Evolutionary conservation across 352 stramenopile species (phyloP), one percentile per base, ranked within the genome.

Genomic region (Phytopythium sindhum): DNA sequence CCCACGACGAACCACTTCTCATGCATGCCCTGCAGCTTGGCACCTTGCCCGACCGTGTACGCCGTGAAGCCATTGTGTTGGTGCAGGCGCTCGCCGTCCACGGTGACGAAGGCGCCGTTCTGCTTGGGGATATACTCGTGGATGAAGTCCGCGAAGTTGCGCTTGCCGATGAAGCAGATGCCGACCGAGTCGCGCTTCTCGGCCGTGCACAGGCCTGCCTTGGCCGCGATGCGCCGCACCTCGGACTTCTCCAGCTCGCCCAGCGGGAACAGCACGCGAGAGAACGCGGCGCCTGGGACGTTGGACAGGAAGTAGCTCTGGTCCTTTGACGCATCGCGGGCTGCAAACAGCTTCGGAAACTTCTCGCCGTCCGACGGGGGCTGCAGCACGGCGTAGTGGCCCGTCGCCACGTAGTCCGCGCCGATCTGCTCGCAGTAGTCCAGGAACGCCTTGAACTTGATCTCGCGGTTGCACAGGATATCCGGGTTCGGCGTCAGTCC

Each of bases 151-250:
- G 72, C 70, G 63, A 98, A 97, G 42, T 93, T 84, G 55, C 94
- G 87, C 71, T 98, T 99, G 50, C 97, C 97, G 51, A 99, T 98
- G 72, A 99, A 99, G 77, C 97, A 99, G 67, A 99, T 99, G 19
- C 97, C 97, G 61, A 99, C 96, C 45, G 89, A 98, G 69, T 99
- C 97, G 59, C 91, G 89, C 80, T 99, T 98, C 17, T 69, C 69
- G 2, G 96, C 94, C 2, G 91, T 98, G 24, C 82, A 87, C 1
- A 99, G 75, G 4, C 84, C 76, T 24, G 81, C 81, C 1, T 87
- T 68, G 15, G 69, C 55, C 21, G 97, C 97, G 56, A 99, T 84
- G 51, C 90, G 68, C 24, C 96, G 90, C 28, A 99, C 97, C 44
- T 93, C 67, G 15, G 78, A 90, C 69, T 99, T 99, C 29, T 61